Base-by-base conservation (phyloP, 2,329 filamentous ascomycete species). In the Colletotrichum echinochloae region DNA sequence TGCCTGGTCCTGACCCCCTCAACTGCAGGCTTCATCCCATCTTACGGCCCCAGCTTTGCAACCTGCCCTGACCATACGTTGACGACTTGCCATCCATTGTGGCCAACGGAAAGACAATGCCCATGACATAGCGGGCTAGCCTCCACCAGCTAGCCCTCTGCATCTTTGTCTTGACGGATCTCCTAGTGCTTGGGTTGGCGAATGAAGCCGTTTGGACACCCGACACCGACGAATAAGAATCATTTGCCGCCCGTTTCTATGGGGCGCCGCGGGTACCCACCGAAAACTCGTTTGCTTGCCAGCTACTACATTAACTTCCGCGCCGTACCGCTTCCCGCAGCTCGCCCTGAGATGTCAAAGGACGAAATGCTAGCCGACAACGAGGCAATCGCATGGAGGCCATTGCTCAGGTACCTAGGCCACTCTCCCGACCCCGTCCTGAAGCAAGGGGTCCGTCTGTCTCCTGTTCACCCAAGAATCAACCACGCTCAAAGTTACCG, bases 321-420 rank as follows among this genome's bases (percentile, higher is more conserved):
- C 41, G 68, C 68, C 68, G 68, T 71, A 71, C 68, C 68, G 68
- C 68, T 63, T 71, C 68, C 68, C 68, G 68, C 57, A 54, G 57
- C 39, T 57, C 57, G 57, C 49, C 52, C 57, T 71, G 52, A 63
- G 59, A 57, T 68, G 59, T 68, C 57, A 67, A 48, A 20, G 33
- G 26, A 8, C 51, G 37, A 49, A 30, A 56, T 16, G 44, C 63
- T 41, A 30, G 44, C 65, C 33, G 37, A 68, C 57, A 46, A 51
- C 28, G 30, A 60, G 57, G 46, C 57, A 63, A 51, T 56, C 26
- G 62, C 52, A 54, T 35, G 46, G 44, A 33, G 46, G 52, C 33
- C 59, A 35, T 30, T 66, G 37, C 48, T 12, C n/a, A 56, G 33
- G 52, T 39, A 39, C 63, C 41, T 46, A 33, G 33, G 33, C 16